phyloP scores from a whole-genome alignment of 306 rosid species.

The Vicia sativa region DNA sequence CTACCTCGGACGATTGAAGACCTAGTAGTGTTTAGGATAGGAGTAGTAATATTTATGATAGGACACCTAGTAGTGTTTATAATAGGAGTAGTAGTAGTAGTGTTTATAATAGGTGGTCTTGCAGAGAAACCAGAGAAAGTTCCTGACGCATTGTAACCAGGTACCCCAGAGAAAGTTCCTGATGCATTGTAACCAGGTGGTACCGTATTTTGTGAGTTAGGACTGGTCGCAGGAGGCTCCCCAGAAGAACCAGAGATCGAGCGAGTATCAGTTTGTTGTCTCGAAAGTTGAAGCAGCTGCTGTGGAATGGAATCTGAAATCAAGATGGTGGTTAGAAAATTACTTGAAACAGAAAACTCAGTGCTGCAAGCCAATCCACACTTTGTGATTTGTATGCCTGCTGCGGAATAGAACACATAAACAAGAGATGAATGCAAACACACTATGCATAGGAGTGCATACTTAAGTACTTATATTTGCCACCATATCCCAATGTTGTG shows the following conservation, averaged over 20 bases:
- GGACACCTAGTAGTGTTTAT: no score
- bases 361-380: slow-evolving; percentile 5
- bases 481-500: neutral
- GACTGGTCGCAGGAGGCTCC: slow-evolving; percentile 37
- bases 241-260: slow-evolving; percentile 41
- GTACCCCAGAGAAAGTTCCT: slow-evolving; percentile 37
- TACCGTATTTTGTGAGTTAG: slow-evolving; percentile 31
- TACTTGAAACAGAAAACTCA: slow-evolving; percentile 3
- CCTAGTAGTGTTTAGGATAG: slow-evolving; percentile 47
- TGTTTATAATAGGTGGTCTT: slow-evolving; percentile 49
- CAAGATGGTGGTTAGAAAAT: slow-evolving; percentile 35
- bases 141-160: slow-evolving; percentile 39
- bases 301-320: slow-evolving; percentile 51
- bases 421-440: slow-evolving; percentile 13
- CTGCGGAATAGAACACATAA: slow-evolving; percentile 5
- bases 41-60: slow-evolving; percentile 1
- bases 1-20: slow-evolving; percentile 44
- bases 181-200: slow-evolving; percentile 41
- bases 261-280: slow-evolving; percentile 45
- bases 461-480: neutral
- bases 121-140: slow-evolving; percentile 40
- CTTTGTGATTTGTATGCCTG: slow-evolving; percentile 2
- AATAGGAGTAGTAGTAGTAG: slow-evolving; percentile 44
- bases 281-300: slow-evolving; percentile 43
- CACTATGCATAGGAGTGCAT: neutral